A percentile compares a stretch with the other conserved stretches of the same genome.
Conservation (phyloP, 1,284 basidiomycete species). For the Pseudozyma hubeiensis region DNA sequence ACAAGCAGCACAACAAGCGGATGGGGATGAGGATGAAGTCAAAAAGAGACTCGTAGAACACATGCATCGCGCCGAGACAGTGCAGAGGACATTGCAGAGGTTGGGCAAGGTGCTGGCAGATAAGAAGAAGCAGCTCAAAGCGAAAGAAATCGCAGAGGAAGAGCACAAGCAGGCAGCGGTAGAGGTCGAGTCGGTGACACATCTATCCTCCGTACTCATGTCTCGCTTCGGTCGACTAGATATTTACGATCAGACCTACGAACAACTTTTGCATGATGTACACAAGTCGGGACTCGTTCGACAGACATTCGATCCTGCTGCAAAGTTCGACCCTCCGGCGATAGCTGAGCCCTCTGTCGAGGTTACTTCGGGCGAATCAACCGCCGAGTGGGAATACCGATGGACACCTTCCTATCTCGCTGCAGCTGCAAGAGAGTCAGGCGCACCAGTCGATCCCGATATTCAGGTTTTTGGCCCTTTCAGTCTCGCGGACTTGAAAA, state of each 20-base stretch:
- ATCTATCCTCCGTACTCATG: slow-evolving; percentile 63
- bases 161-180: slow-evolving; percentile 13
- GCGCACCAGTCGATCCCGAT: slow-evolving; percentile 43
- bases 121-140: slow-evolving; percentile 71
- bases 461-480: slow-evolving; percentile 62
- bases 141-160: slow-evolving; percentile 70
- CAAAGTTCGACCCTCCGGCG: slow-evolving; percentile 19
- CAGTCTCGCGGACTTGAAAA: slow-evolving; percentile 37
- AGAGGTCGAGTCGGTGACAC: slow-evolving; percentile 57
- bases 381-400: slow-evolving; percentile 55
- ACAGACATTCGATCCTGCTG: slow-evolving; percentile 63
- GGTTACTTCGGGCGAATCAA: background rate
- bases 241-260: slow-evolving; percentile 66
- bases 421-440: slow-evolving; percentile 40
- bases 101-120: slow-evolving; percentile 73
- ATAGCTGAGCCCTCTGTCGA: background rate
- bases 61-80: slow-evolving; percentile 88
- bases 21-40: slow-evolving; percentile 73
- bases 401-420: slow-evolving; percentile 64
- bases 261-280: slow-evolving; percentile 55
- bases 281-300: slow-evolving; percentile 57
- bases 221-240: slow-evolving; percentile 57
- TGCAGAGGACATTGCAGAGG: slow-evolving; percentile 87
- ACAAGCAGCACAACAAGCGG: slow-evolving; percentile 79
- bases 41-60: slow-evolving; percentile 71